Percentiles rank a stretch among this genome's conserved stretches.
Evolutionary conservation across 306 rosid genomes (phyloP).

Genomic region (Herpetospermum pedunculosum): DNA sequence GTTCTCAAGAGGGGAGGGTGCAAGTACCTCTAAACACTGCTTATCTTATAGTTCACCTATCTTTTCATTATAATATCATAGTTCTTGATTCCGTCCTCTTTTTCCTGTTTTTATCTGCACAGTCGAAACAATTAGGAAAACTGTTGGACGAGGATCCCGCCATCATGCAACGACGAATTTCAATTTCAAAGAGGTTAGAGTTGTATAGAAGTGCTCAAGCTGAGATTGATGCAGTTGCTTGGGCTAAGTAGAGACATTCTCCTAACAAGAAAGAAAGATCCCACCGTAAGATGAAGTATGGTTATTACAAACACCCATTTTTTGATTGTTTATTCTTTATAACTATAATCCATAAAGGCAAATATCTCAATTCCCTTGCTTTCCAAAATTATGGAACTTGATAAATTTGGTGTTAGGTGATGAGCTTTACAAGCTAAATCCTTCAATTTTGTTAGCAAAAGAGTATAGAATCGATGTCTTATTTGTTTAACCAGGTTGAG

Average conservation of each 20-base stretch:
- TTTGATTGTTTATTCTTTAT: background rate
- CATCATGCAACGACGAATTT: slow-evolving; percentile 30
- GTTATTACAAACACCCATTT: background rate
- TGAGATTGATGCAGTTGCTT: slow-evolving; percentile 25
- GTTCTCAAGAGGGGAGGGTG: too few relatives aligned
- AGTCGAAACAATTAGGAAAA: slow-evolving; percentile 21
- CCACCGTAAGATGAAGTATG: background rate
- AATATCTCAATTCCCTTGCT: background rate
- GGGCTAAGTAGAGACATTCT: background rate
- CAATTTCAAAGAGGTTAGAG: slow-evolving; percentile 25
- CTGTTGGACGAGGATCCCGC: slow-evolving; percentile 33
- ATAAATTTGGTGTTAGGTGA: background rate
- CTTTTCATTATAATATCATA: too few relatives aligned
- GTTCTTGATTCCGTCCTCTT: too few relatives aligned
- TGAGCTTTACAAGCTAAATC: background rate
- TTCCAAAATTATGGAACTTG: background rate
- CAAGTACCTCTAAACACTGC: too few relatives aligned
- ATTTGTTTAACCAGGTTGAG: background rate
- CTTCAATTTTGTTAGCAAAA: background rate
- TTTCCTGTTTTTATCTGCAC: slow-evolving; percentile 7
- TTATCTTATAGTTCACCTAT: too few relatives aligned
- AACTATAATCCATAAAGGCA: background rate
- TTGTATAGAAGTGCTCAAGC: slow-evolving; percentile 29
- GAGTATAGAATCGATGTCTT: background rate
- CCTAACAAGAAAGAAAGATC: background rate